These are phyloP conservation scores for Phaeosphaeriaceae sp. DNA, from an alignment of 2,329 filamentous ascomycete species.

Conservation along the genomic window DNA sequence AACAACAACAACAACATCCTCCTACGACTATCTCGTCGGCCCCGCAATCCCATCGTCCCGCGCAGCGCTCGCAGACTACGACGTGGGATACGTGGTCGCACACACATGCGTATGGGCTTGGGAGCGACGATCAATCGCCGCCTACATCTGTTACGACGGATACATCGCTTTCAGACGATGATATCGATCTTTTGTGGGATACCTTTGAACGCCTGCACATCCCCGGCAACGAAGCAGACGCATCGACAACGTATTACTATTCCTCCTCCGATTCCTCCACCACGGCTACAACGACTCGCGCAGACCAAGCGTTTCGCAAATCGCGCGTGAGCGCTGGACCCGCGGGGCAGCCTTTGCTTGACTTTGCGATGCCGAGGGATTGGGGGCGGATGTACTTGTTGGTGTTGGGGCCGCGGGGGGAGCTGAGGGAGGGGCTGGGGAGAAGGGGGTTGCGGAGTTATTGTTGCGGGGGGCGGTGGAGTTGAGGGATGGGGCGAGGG, in stretches of 20 bases:
- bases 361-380: slow-evolving; percentile 42
- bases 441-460: slow-evolving; percentile 27
- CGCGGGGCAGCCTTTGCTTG: slow-evolving; percentile 41
- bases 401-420: too few relatives aligned
- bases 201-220: slow-evolving; percentile 31
- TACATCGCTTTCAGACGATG: slow-evolving; percentile 42
- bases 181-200: slow-evolving; percentile 46
- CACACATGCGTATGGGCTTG: slow-evolving; percentile 37
- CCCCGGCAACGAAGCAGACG: slow-evolving; percentile 13
- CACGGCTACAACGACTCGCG: too few relatives aligned
- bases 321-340: slow-evolving; percentile 36
- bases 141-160: slow-evolving; percentile 40
- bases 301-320: too few relatives aligned
- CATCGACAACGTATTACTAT: slow-evolving; percentile 28
- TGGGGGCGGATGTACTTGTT: slow-evolving; percentile 34
- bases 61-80: slow-evolving; percentile 37
- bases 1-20: too few relatives aligned
- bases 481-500: slow-evolving; percentile 37
- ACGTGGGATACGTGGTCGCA: slow-evolving; percentile 45
- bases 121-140: slow-evolving; percentile 40
- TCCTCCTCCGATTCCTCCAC: slow-evolving; percentile 11
- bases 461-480: slow-evolving; percentile 41
- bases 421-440: slow-evolving; percentile 25
- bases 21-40: slow-evolving; percentile 27
- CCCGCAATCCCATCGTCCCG: slow-evolving; percentile 25